Evolutionary conservation across 1,284 basidiomycete genomes (phyloP).

Genomic region (Cutaneotrichosporon sp.): DNA sequence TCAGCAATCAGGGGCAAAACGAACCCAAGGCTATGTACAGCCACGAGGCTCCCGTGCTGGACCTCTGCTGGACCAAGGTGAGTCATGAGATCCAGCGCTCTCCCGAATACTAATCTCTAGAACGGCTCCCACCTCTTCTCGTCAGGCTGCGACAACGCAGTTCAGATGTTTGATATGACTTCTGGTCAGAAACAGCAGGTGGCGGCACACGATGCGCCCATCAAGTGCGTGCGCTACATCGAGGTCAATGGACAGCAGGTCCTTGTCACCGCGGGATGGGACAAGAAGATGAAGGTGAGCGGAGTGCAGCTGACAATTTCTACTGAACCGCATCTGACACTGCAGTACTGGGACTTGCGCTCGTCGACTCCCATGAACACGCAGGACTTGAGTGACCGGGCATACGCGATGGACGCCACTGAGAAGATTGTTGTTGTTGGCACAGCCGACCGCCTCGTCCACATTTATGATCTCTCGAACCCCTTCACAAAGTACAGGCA

Average conservation of each 20-base stretch:
- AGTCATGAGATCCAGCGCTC: constrained; percentile 11
- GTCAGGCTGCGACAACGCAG: constrained; percentile 80
- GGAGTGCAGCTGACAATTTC: not conserved
- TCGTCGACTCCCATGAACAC: constrained; percentile 66
- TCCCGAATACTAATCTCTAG: constrained; percentile 32
- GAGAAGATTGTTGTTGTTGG: constrained; percentile 71
- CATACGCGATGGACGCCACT: constrained; percentile 57
- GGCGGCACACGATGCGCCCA: constrained; percentile 76
- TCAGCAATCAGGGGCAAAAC: constrained; percentile 52
- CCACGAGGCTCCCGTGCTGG: constrained; percentile 77
- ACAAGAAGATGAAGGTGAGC: constrained; percentile 76
- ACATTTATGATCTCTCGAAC: constrained; percentile 80
- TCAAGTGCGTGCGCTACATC: constrained; percentile 70
- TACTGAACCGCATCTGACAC: not conserved
- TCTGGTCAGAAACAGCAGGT: constrained; percentile 67
- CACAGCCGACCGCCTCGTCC: constrained; percentile 70
- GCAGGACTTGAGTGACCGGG: constrained; percentile 78
- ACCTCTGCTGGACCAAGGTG: constrained; percentile 72
- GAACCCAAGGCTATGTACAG: constrained; percentile 76
- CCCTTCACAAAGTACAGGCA: constrained; percentile 51
- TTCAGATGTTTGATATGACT: constrained; percentile 70
- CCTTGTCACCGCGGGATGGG: constrained; percentile 83
- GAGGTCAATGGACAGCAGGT: constrained; percentile 55
- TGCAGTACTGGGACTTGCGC: constrained; percentile 86
- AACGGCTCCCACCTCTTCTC: constrained; percentile 78